Evolutionary conservation across 805 yeast species (phyloP).

Genomic region (Kuraishia cidri): DNA sequence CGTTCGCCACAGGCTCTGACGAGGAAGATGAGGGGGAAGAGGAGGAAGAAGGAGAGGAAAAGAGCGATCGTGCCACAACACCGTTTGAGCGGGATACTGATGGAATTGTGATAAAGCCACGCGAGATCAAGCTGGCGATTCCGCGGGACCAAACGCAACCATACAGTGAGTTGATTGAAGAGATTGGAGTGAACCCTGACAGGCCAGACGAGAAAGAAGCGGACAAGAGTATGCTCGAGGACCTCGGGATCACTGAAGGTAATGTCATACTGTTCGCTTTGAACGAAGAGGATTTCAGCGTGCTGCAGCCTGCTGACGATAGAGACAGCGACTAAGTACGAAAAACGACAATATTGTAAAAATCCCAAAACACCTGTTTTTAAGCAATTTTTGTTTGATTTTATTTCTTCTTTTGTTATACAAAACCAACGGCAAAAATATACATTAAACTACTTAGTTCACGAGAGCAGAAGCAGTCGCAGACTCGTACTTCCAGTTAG

Average conservation of each 20-base stretch:
- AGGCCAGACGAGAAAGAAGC: conserved; percentile 24
- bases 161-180: too few relatives aligned
- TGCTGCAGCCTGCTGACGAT: conserved; percentile 10
- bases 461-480: conserved; percentile 99
- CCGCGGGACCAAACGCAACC: too few relatives aligned
- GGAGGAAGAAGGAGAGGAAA: conserved; percentile 12
- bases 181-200: conserved; percentile 21
- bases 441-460: conserved; percentile 50
- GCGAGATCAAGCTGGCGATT: conserved; percentile 27
- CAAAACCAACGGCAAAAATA: conserved; percentile 5
- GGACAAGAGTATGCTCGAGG: conserved; percentile 17
- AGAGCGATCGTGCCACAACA: conserved; percentile 3
- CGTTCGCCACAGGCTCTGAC: conserved; percentile 17
- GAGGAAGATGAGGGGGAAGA: conserved; percentile 23
- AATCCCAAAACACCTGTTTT: conserved; percentile 1
- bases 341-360: too few relatives aligned
- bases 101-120: conserved; percentile 10
- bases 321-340: background rate
- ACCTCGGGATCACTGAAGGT: conserved; percentile 26
- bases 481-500: conserved; percentile 99
- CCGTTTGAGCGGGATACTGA: conserved; percentile 7
- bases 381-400: background rate
- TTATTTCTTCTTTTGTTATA: background rate
- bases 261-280: conserved; percentile 31
- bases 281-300: conserved; percentile 24